Base-by-base conservation (phyloP, 805 yeast species). In the Yamadazyma insecticola region DNA sequence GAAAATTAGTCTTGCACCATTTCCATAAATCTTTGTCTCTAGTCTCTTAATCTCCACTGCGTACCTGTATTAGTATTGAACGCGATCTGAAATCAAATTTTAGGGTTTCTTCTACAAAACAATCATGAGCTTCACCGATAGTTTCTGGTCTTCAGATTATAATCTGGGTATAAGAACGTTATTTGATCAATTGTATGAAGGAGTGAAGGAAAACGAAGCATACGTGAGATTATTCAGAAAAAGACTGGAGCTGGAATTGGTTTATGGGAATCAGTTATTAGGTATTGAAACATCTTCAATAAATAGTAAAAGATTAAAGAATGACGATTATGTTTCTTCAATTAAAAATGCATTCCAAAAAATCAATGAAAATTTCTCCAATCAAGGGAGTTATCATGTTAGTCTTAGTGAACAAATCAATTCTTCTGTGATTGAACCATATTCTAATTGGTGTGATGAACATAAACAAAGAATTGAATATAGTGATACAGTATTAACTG, bases 111-210 rank as follows among this genome's bases (percentile, higher is more conserved):
- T n/a, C n/a, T n/a, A n/a, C 29, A 26, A 26, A 26, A 26, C 22
- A 19, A 25, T 6, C 10, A 65, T 65, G 71, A 74, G 85, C 13
- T 81, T 83, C 58, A 76, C 85, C 4, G 86, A 81, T 44, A 74
- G 78, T 44, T 83, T 83, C 57, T 83, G 94, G 94, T 68, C 87
- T 6, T 64, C 63, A 17, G 89, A 81, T 48, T 76, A 78, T 47
- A 58, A 66, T 10, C 57, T 70, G 55, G 79, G 84, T 22, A 55
- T 72, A 28, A 60, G 67, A 30, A 56, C 60, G 2, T 58, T 79
- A 6, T 79, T 77, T 43, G 63, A 58, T 14, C 72, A 73, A 41
- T 59, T 79, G 24, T 61, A 68, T 37, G 72, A 70, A 44, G 94
- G 94, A 0, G 68, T 81, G 34, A 66, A 60, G 16, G 94, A 86